Evolutionary conservation across 2,329 filamentous ascomycete species (phyloP).

Genomic region (Talaromyces islandicus): DNA sequence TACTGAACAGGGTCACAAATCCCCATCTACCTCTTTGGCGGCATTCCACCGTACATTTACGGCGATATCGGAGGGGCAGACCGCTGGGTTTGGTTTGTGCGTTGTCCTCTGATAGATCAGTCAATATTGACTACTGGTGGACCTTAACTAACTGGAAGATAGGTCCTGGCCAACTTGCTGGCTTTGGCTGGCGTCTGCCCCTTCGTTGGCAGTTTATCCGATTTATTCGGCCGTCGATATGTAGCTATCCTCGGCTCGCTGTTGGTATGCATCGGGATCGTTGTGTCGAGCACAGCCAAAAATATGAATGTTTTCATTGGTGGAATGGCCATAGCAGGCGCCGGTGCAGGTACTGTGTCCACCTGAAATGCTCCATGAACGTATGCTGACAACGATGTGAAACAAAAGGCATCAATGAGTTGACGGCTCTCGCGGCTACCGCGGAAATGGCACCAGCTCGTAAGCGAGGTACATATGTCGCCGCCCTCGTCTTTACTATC

Average conservation of each 20-base stretch:
- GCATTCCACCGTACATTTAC: slow-evolving; percentile 52
- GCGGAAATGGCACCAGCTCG: slow-evolving; percentile 62
- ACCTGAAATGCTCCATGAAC: neutral
- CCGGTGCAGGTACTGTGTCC: slow-evolving; percentile 43
- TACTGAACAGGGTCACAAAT: slow-evolving; percentile 38
- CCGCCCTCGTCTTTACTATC: slow-evolving; percentile 55
- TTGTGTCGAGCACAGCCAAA: slow-evolving; percentile 53
- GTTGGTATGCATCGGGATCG: slow-evolving; percentile 54
- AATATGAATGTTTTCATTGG: slow-evolving; percentile 58
- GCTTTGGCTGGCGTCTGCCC: slow-evolving; percentile 53
- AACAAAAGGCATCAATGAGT: slow-evolving; percentile 55
- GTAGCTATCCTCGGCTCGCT: slow-evolving; percentile 52
- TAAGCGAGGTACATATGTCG: slow-evolving; percentile 60
- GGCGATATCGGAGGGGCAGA: slow-evolving; percentile 55
- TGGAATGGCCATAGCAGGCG: slow-evolving; percentile 55
- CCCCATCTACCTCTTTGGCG: slow-evolving; percentile 49
- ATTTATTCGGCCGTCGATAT: slow-evolving; percentile 57
- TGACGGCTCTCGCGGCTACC: slow-evolving; percentile 62
- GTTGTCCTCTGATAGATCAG: slow-evolving; percentile 11
- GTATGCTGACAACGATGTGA: neutral
- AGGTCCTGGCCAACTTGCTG: slow-evolving; percentile 48
- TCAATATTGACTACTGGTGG: neutral
- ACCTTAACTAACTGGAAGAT: neutral
- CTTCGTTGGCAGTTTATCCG: slow-evolving; percentile 61
- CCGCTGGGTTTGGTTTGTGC: slow-evolving; percentile 56